These are phyloP conservation scores for Prunus armeniaca DNA, from an alignment of 306 rosid species.

Conservation along the genomic window DNA sequence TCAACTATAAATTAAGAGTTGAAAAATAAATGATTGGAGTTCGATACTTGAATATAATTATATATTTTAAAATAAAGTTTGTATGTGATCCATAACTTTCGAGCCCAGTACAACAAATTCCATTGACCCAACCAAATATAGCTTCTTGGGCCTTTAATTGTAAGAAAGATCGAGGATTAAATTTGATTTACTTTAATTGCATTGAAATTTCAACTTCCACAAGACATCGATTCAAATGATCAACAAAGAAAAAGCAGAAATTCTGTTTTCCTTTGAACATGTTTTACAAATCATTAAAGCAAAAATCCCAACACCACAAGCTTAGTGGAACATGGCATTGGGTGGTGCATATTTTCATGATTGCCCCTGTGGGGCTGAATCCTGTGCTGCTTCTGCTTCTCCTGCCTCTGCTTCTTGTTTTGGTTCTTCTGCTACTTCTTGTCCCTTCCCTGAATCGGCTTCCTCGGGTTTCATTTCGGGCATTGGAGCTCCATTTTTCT, in stretches of 20 bases:
- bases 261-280: not conserved
- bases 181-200: not conserved
- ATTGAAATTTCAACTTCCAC: not conserved
- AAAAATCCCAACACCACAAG: not conserved
- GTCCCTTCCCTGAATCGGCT: conserved; percentile 14
- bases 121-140: too few species aligned
- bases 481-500: conserved; percentile 24
- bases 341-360: not conserved
- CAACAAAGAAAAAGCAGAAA: not conserved
- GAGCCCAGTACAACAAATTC: too few species aligned
- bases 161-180: not conserved
- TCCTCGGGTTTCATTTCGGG: conserved; percentile 8
- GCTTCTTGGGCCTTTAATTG: too few species aligned
- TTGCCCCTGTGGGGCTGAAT: conserved; percentile 20
- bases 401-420: conserved; percentile 16
- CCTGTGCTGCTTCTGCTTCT: conserved; percentile 4
- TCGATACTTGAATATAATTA: too few species aligned
- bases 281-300: not conserved
- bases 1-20: too few species aligned
- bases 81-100: too few species aligned
- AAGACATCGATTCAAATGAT: not conserved
- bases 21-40: too few species aligned
- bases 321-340: not conserved
- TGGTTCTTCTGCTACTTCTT: conserved; percentile 8
- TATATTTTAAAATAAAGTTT: too few species aligned